Conservation (phyloP, 2,329 filamentous ascomycete species). For the Sclerotinia spermophila region DNA sequence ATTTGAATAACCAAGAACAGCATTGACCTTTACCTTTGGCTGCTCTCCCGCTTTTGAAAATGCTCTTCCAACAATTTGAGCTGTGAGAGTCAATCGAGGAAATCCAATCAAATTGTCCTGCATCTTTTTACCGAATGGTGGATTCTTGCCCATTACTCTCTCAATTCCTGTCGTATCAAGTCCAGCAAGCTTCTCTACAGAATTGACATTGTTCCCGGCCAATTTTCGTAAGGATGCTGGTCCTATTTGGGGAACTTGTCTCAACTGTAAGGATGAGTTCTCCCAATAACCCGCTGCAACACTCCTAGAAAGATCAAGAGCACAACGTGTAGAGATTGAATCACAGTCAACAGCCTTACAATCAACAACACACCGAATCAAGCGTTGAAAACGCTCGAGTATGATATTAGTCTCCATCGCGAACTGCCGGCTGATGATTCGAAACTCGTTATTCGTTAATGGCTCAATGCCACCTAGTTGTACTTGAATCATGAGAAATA, state of each 20-base stretch:
- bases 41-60: conserved; percentile 39
- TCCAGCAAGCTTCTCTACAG: conserved; percentile 64
- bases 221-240: conserved; percentile 72
- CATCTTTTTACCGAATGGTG: conserved; percentile 74
- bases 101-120: conserved; percentile 64
- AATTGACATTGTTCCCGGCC: conserved; percentile 64
- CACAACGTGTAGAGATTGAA: conserved; percentile 61
- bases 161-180: conserved; percentile 73
- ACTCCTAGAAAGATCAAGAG: conserved; percentile 74
- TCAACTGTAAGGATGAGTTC: conserved; percentile 72
- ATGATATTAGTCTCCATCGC: conserved; percentile 58
- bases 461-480: conserved; percentile 65
- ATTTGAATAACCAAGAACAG: conserved; percentile 70
- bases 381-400: conserved; percentile 64
- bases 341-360: conserved; percentile 61
- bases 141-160: conserved; percentile 70
- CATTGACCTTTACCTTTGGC: conserved; percentile 60
- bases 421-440: conserved; percentile 53
- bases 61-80: conserved; percentile 37
- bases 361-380: conserved; percentile 73
- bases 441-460: conserved; percentile 54
- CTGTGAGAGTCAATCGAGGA: conserved; percentile 51
- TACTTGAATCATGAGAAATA: conserved; percentile 73
- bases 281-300: conserved; percentile 74
- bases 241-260: conserved; percentile 78